Base-by-base conservation (phyloP, 371 early-diverging fungal species). In the Zancudomyces culisetae region DNA sequence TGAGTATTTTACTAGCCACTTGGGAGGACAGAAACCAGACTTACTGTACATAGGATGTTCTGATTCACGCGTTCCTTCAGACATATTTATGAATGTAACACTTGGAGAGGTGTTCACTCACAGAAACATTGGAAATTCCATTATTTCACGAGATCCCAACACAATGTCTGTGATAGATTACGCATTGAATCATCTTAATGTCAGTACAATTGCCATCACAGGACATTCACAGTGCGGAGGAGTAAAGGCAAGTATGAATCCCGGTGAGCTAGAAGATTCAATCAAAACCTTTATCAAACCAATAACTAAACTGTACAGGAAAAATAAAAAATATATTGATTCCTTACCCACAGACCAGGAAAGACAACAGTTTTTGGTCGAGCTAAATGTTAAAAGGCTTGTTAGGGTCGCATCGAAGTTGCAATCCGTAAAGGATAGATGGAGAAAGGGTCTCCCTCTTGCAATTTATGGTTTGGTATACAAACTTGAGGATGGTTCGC, bases 111-210 rank as follows among this genome's bases (percentile, higher is more conserved):
- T 93, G 29, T 96, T 96, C 70, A 86, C 90, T 13, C 90, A 90
- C 70, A 77, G 94, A 59, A 96, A 93, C 71, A 88, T 96, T 54
- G 96, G 90, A 60, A 96, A 96, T 66, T 80, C 88, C 19, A 79
- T 92, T 30, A 67, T 61, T 3, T 71, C 76, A 56, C 68, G 73
- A 27, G 97, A 96, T 59, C 49, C 88, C 50, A 87, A 76, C 62
- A 71, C 72, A 41, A 73, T 87, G n/a, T 81, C 85, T 2, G 92
- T 88, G 47, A 68, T 95, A 27, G 87, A 93, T 63, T 95, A 87
- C 60, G 87, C 94, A 27, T 86, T 96, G 43, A 83, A 88, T 24
- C 76, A 80, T 27, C 76, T 96, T 45, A 83, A 85, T 63, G 91
- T 96, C 42, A 75, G 87, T 60, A 85, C 92, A 53, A 73, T 96